Evolutionary conservation across 2,329 filamentous ascomycete genomes (phyloP).

Genomic region (Colletotrichum australisinense): DNA sequence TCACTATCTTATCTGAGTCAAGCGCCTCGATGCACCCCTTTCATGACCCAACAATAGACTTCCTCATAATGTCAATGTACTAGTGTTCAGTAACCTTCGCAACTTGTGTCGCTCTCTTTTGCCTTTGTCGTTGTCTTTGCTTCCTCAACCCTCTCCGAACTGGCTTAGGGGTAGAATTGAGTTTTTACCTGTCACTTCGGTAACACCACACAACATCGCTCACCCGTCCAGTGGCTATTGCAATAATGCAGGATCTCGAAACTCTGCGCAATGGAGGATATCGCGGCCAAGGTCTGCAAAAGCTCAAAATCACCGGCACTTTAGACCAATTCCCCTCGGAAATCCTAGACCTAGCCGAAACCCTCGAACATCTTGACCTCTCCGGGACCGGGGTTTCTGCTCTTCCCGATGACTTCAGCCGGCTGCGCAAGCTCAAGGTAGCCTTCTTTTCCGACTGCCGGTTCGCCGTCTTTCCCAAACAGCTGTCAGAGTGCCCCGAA

Average conservation of each 20-base stretch:
- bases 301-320: conserved; percentile 49
- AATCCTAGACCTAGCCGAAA: conserved; percentile 53
- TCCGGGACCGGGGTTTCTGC: conserved; percentile 55
- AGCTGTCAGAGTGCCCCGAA: conserved; percentile 53
- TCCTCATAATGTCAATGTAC: not conserved
- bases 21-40: not conserved
- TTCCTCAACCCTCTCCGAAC: not conserved
- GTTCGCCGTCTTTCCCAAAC: conserved; percentile 54
- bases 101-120: not conserved
- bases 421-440: conserved; percentile 56
- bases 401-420: conserved; percentile 52
- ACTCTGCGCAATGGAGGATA: conserved; percentile 47
- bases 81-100: not conserved
- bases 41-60: not conserved
- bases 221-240: not conserved
- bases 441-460: conserved; percentile 59
- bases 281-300: conserved; percentile 41
- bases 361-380: conserved; percentile 59
- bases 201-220: not conserved
- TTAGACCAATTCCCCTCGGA: conserved; percentile 51
- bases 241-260: conserved; percentile 45
- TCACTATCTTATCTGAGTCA: conserved; percentile 13
- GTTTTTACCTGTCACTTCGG: not conserved
- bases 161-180: not conserved
- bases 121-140: not conserved